Evolutionary conservation across 371 early-diverging fungal species (phyloP), one percentile per base, ranked within the genome.

Genomic region (Mortierella sp.): DNA sequence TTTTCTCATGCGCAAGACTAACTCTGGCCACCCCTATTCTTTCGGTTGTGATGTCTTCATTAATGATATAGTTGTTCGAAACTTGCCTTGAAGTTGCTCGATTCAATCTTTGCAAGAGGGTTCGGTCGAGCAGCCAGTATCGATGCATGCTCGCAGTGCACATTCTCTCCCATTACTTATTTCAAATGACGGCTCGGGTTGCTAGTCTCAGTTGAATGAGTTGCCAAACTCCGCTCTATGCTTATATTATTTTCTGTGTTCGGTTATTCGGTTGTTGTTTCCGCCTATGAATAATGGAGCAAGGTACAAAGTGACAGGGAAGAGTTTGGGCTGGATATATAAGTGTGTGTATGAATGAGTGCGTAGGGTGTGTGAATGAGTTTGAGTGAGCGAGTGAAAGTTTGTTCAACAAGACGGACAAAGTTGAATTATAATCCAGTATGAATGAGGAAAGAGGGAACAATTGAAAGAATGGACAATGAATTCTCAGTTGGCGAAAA

Each of bases 81-180:
- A 79, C 79, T 74, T 81, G 72, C 81, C 81, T 81, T 81, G 63
- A 81, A 81, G 60, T 47, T 75, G 47, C 76, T 58, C n/a, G 81
- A 75, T 13, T 81, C 81, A 59, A 81, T 81, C 65, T 75, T 81
- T 33, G 81, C 75, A 32, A 81, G 69, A 10, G 81, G 66, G 43
- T 75, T 75, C 8, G 81, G 69, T 0, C 81, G 72, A 6, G 63
- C 52, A 22, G 81, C 75, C 48, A 81, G 72, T 53, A 75, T 68
- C 41, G 69, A 57, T 2, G 76, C 81, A 81, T 81, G 81, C 22
- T 75, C 76, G 60, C 81, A 81, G 22, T 47, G 71, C 32, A 41
- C 52, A 21, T 10, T 48, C 65, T 57, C 63, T 22, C 53, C 62
- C 79, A 69, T 70, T 24, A 2, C n/a, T 16, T 65, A 38, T 50